Evolutionary conservation across 2,329 filamentous ascomycete species (phyloP).

Genomic region (Tolypocladium nubicola): DNA sequence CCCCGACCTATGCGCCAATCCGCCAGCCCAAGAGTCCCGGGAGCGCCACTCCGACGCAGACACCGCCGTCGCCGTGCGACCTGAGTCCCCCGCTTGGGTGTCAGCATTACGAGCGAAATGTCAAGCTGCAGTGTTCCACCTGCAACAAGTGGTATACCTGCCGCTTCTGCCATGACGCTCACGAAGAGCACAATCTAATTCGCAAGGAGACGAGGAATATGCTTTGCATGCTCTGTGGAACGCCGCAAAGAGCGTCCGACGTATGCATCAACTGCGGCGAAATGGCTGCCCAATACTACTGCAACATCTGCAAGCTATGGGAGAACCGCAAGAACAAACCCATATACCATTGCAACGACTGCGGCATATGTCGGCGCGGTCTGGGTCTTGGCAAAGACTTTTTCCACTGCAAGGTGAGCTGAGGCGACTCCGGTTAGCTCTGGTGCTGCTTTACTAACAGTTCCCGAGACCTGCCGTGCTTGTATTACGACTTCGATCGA

Average conservation of each 20-base stretch:
- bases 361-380: constrained; percentile 87
- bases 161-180: constrained; percentile 82
- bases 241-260: constrained; percentile 72
- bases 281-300: constrained; percentile 81
- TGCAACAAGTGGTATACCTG: constrained; percentile 93
- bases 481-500: constrained; percentile 87
- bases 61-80: constrained; percentile 12
- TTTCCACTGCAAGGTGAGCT: constrained; percentile 84
- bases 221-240: constrained; percentile 92
- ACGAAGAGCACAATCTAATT: constrained; percentile 68
- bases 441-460: constrained; percentile 5
- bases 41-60: constrained; percentile 25
- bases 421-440: not conserved
- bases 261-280: constrained; percentile 68
- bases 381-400: constrained; percentile 92
- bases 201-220: constrained; percentile 84
- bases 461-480: constrained; percentile 67
- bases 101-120: constrained; percentile 86
- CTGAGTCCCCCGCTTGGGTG: constrained; percentile 57
- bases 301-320: constrained; percentile 91
- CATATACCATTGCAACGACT: constrained; percentile 94
- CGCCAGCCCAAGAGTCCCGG: constrained; percentile 34
- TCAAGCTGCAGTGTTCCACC: constrained; percentile 86
- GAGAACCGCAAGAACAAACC: constrained; percentile 83
- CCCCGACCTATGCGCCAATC: constrained; percentile 54